Evolutionary conservation across 2,329 filamentous ascomycete species (phyloP), one percentile per base, ranked within the genome.

Genomic region (Alternaria panax): DNA sequence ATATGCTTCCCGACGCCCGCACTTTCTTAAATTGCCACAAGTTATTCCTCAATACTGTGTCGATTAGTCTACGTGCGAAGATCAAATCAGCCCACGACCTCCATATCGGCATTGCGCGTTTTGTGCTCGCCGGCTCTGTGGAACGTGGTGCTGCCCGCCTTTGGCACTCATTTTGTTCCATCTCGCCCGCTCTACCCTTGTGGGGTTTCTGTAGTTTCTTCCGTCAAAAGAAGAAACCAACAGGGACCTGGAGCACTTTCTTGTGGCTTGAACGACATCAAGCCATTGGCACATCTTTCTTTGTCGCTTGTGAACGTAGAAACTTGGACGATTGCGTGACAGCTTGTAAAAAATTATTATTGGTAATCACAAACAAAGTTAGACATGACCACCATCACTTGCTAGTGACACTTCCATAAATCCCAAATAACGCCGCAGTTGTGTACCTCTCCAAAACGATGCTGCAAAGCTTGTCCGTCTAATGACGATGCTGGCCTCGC

Each of bases 21-120:
- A 94, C 91, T 90, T 91, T 91, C 90, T 96, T 97, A 91, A 97
- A 93, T 95, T 96, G 92, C 87, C 92, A 93, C 86, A 86, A 88
- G 82, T 72, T 71, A 67, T 67, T 73, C 63, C 63, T 85, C 90
- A 86, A 86, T 94, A 89, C 88, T 87, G 87, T 93, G 92, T 88
- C 90, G 89, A 95, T 93, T 89, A 95, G 93, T 97, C 93, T 75
- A 91, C 89, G 90, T 96, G 93, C 93, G 92, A 84, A 97, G 85
- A 97, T 86, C 67, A 70, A 85, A 22, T 70, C 68, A 67, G 73
- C 74, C 61, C 66, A 62, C 60, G 68, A 63, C 46, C 53, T 64
- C 68, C 69, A 67, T 66, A 38, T 67, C 67, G 67, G 64, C 61
- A 57, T 60, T 61, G 68, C 67, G 64, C 75, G 75, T 77, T 65